phyloP scores from a whole-genome alignment of 2,329 filamentous ascomycete species.

The Beauveria bassiana region DNA sequence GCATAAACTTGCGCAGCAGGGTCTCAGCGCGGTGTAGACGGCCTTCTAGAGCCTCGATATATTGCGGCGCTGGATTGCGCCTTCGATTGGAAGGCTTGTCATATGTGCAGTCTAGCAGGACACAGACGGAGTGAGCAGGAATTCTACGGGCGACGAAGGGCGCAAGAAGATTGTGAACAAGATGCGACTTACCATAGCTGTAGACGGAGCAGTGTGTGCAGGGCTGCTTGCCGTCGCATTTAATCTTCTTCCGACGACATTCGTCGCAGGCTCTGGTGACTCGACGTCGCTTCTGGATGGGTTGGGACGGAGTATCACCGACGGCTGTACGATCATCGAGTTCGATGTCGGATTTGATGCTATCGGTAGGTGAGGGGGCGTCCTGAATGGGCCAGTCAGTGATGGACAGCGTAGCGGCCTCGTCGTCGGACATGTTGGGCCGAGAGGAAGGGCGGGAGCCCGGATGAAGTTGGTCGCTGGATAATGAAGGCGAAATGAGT shows the following conservation, averaged over 20 bases:
- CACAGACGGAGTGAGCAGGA: background rate
- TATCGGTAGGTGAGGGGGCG: conserved; percentile 34
- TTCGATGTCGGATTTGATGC: conserved; percentile 35
- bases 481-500: background rate
- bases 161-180: background rate
- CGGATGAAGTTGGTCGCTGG: conserved; percentile 9
- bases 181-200: conserved; percentile 72
- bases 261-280: conserved; percentile 78
- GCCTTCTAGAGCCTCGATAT: conserved; percentile 81
- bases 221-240: conserved; percentile 78
- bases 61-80: conserved; percentile 84
- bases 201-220: conserved; percentile 97
- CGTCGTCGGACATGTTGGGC: conserved; percentile 36
- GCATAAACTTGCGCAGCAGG: conserved; percentile 70
- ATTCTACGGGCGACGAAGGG: background rate
- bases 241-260: conserved; percentile 79
- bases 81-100: conserved; percentile 89
- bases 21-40: conserved; percentile 77
- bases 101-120: conserved; percentile 73
- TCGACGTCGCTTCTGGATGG: conserved; percentile 67
- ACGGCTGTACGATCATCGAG: conserved; percentile 27
- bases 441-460: conserved; percentile 14
- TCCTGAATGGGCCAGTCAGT: conserved; percentile 29
- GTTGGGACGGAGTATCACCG: conserved; percentile 34
- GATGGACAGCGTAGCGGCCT: conserved; percentile 28